These are phyloP conservation scores for Podospora australis DNA, from an alignment of 495 filamentous ascomycete species.

Conservation along the genomic window DNA sequence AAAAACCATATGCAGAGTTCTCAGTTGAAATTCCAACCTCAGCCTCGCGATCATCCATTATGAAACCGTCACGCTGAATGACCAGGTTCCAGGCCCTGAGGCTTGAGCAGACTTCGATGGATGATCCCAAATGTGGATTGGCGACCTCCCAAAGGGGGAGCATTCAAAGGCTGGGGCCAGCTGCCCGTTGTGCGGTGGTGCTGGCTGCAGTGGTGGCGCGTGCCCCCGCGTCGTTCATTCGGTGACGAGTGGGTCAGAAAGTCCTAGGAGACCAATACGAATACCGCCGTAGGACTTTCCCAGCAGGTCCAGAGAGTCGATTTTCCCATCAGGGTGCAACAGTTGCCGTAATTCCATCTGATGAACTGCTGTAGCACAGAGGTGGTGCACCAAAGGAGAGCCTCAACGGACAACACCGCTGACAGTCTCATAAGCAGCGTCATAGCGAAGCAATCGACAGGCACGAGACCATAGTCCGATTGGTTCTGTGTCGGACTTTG, in stretches of 20 bases:
- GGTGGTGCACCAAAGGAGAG: too few relatives aligned
- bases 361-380: background rate
- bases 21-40: too few relatives aligned
- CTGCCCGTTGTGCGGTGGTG: too few relatives aligned
- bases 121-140: background rate
- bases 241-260: slow-evolving; percentile 2
- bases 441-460: too few relatives aligned
- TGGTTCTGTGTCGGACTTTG: background rate
- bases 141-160: slow-evolving; percentile 11
- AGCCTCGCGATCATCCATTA: slow-evolving; percentile 8
- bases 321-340: background rate
- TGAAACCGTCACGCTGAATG: slow-evolving; percentile 7
- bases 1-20: too few relatives aligned
- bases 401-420: too few relatives aligned
- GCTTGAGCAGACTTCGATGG: slow-evolving; percentile 6
- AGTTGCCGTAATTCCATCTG: background rate
- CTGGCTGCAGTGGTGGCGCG: too few relatives aligned
- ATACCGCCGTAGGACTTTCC: slow-evolving; percentile 3
- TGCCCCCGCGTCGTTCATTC: background rate
- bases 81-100: background rate
- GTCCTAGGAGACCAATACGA: slow-evolving; percentile 3
- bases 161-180: too few relatives aligned
- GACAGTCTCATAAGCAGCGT: background rate
- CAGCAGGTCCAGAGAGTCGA: background rate
- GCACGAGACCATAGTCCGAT: background rate